These are phyloP conservation scores for Smallanthus sonchifolius DNA, from an alignment of 129 eudicot species.

Conservation along the genomic window DNA sequence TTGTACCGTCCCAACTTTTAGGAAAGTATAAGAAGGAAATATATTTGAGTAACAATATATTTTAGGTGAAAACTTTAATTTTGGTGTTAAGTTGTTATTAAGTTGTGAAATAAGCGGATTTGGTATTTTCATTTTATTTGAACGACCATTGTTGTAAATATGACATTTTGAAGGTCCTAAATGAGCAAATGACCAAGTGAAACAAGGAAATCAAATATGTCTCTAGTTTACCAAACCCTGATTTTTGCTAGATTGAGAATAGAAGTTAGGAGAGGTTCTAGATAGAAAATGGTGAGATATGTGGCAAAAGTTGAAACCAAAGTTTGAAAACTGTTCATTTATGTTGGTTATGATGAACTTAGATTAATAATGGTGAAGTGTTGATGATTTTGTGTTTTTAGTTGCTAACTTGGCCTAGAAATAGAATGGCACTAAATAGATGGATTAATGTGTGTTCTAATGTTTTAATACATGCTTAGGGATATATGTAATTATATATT, in stretches of 20 bases:
- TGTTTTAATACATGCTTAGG: neutral
- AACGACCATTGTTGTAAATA: neutral
- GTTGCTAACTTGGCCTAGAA: neutral
- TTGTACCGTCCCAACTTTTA: neutral
- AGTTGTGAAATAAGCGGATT: neutral
- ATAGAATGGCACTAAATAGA: neutral
- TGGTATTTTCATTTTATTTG: neutral
- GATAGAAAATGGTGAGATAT: neutral
- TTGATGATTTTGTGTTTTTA: neutral
- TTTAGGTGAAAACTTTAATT: neutral
- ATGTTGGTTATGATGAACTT: too few relatives aligned
- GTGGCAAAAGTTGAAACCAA: neutral
- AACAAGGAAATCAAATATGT: neutral
- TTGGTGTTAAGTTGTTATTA: neutral
- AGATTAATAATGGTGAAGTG: too few relatives aligned
- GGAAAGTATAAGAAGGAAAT: neutral
- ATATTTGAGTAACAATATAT: neutral
- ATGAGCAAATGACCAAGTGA: neutral
- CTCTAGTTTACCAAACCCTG: too few relatives aligned
- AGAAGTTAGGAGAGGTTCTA: neutral
- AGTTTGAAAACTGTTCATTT: neutral
- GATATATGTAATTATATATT: too few relatives aligned
- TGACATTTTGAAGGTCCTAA: neutral
- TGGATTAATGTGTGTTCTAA: neutral
- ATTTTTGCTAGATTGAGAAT: neutral